Evolutionary conservation across 768 basidiomycete genomes (phyloP).

Genomic region (Nidularia pulvinata): DNA sequence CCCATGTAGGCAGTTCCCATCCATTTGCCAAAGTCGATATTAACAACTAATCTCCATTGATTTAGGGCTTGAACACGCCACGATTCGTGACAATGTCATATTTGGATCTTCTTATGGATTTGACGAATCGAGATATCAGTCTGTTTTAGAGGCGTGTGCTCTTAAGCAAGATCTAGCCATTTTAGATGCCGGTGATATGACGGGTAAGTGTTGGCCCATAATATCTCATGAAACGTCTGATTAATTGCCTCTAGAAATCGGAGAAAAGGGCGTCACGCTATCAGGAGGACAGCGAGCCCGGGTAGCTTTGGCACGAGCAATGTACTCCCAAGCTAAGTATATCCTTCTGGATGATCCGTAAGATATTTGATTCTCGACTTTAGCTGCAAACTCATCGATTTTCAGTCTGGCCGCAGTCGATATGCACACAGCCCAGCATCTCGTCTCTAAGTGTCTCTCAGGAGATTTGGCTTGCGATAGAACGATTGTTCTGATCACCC

Average conservation of each 20-base stretch:
- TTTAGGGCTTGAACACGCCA: constrained; percentile 77
- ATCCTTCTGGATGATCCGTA: constrained; percentile 76
- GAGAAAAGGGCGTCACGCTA: constrained; percentile 80
- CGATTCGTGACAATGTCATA: constrained; percentile 79
- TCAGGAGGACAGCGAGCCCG: constrained; percentile 76
- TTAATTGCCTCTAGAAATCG: constrained; percentile 50
- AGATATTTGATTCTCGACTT: constrained; percentile 14
- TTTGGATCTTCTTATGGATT: constrained; percentile 65
- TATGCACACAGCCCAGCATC: constrained; percentile 74
- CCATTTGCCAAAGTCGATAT: neutral
- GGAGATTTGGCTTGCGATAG: constrained; percentile 62
- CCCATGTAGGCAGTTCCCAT: constrained; percentile 42
- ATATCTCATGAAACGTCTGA: neutral
- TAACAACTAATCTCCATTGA: neutral
- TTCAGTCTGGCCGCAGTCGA: constrained; percentile 67
- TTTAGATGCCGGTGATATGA: constrained; percentile 77
- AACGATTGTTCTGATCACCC: constrained; percentile 83
- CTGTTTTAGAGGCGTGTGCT: constrained; percentile 75
- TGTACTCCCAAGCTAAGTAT: constrained; percentile 74
- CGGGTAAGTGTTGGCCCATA: constrained; percentile 37
- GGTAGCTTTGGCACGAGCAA: constrained; percentile 74
- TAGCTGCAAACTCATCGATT: constrained; percentile 11
- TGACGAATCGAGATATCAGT: constrained; percentile 62
- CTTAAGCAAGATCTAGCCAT: constrained; percentile 70
- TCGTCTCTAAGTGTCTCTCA: constrained; percentile 63